Evolutionary conservation across 148 eudicot genomes (phyloP).

Genomic region (Cornus kousa): DNA sequence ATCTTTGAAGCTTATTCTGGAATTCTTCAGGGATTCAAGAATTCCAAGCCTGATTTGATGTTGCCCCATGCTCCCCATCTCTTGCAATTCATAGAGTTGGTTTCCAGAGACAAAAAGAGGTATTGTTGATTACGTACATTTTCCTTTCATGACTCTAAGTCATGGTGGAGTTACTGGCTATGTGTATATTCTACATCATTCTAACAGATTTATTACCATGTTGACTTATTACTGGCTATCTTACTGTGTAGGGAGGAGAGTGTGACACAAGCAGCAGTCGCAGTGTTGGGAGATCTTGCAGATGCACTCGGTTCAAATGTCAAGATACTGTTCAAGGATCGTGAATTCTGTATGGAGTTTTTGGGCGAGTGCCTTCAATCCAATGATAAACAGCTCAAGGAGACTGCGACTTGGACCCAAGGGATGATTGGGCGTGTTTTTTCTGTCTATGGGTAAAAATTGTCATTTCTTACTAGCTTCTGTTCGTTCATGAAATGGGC

Average conservation of each 20-base stretch:
- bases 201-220: too few species aligned
- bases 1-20: slow-evolving; percentile 89
- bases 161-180: too few species aligned
- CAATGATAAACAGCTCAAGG: slow-evolving; percentile 56
- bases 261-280: slow-evolving; percentile 61
- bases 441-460: slow-evolving; percentile 20
- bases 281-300: slow-evolving; percentile 64
- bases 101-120: too few species aligned
- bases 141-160: too few species aligned
- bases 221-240: background rate
- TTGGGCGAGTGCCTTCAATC: slow-evolving; percentile 53
- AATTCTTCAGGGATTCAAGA: slow-evolving; percentile 70
- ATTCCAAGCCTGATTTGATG: slow-evolving; percentile 56
- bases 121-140: too few species aligned
- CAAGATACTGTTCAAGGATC: slow-evolving; percentile 42
- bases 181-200: too few species aligned
- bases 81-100: slow-evolving; percentile 53
- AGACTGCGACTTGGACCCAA: slow-evolving; percentile 59
- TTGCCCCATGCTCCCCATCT: slow-evolving; percentile 69
- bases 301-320: slow-evolving; percentile 61
- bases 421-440: slow-evolving; percentile 60
- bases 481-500: slow-evolving; percentile 3
- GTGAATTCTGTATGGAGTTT: slow-evolving; percentile 40
- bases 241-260: slow-evolving; percentile 48
- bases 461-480: background rate